These are phyloP conservation scores for Uncinocarpus reesii DNA, from an alignment of 2,329 filamentous ascomycete species.

Conservation along the genomic window DNA sequence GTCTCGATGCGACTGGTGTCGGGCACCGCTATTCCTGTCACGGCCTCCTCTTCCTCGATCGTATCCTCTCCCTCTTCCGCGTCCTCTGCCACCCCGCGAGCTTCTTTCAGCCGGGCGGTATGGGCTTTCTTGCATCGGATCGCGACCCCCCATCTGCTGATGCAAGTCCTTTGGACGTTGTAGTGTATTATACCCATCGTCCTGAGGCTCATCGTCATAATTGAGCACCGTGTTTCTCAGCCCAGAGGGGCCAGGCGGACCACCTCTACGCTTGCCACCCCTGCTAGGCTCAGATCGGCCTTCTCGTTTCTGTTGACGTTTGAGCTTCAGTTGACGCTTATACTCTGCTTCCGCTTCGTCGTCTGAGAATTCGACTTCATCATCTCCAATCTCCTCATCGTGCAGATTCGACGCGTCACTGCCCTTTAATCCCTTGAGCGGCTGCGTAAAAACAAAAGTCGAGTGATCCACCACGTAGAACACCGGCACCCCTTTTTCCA, in stretches of 20 bases:
- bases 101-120: slow-evolving; percentile 26
- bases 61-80: slow-evolving; percentile 30
- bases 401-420: slow-evolving; percentile 92
- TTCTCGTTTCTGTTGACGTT: slow-evolving; percentile 47
- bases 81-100: slow-evolving; percentile 41
- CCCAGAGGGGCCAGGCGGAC: slow-evolving; percentile 31
- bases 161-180: slow-evolving; percentile 55
- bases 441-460: slow-evolving; percentile 75
- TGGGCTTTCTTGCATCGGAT: slow-evolving; percentile 22
- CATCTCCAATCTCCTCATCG: slow-evolving; percentile 77
- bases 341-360: slow-evolving; percentile 87
- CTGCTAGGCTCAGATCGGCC: slow-evolving; percentile 36
- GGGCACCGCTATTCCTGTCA: slow-evolving; percentile 25
- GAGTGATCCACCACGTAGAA: slow-evolving; percentile 74
- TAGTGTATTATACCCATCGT: slow-evolving; percentile 56
- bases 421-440: slow-evolving; percentile 67
- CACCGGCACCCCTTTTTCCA: slow-evolving; percentile 60
- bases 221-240: slow-evolving; percentile 42
- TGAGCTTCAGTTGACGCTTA: slow-evolving; percentile 59
- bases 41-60: slow-evolving; percentile 18
- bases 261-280: slow-evolving; percentile 27
- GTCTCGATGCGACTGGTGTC: slow-evolving; percentile 1
- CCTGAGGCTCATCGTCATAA: slow-evolving; percentile 54
- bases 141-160: slow-evolving; percentile 37
- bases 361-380: slow-evolving; percentile 91